Conservation (phyloP, 2,329 filamentous ascomycete genomes). For the Neodidymelliopsis sp. region DNA sequence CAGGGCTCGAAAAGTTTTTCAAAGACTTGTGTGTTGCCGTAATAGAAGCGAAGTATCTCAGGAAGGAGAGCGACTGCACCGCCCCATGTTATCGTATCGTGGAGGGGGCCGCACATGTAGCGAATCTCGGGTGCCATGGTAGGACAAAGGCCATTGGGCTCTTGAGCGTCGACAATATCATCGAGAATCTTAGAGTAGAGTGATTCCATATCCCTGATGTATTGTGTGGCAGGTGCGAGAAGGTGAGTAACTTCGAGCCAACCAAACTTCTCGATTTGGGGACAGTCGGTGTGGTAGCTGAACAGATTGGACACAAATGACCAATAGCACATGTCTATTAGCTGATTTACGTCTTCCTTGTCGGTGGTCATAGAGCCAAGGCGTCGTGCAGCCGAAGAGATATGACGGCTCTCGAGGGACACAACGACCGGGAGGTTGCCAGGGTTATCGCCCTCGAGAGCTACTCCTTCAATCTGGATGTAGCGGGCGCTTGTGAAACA, state of each 20-base stretch:
- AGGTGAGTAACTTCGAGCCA: slow-evolving; percentile 59
- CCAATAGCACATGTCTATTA: slow-evolving; percentile 57
- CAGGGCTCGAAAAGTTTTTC: slow-evolving; percentile 50
- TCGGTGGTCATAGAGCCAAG: slow-evolving; percentile 52
- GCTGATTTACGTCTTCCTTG: slow-evolving; percentile 52
- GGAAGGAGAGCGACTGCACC: slow-evolving; percentile 46
- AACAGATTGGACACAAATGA: slow-evolving; percentile 48
- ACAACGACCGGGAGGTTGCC: slow-evolving; percentile 43
- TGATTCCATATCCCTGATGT: slow-evolving; percentile 57
- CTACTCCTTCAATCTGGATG: slow-evolving; percentile 52
- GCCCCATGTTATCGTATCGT: slow-evolving; percentile 58
- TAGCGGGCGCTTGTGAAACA: slow-evolving; percentile 54
- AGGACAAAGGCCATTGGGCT: slow-evolving; percentile 54
- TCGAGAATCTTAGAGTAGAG: slow-evolving; percentile 58
- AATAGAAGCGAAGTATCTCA: slow-evolving; percentile 51
- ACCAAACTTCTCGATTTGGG: slow-evolving; percentile 54
- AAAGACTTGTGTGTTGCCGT: slow-evolving; percentile 50
- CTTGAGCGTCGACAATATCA: slow-evolving; percentile 57
- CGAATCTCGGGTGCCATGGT: slow-evolving; percentile 58
- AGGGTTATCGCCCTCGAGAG: slow-evolving; percentile 26
- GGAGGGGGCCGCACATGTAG: slow-evolving; percentile 59
- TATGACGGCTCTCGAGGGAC: slow-evolving; percentile 48
- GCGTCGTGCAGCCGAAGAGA: slow-evolving; percentile 50
- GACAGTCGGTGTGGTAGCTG: slow-evolving; percentile 55
- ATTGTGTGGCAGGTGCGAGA: slow-evolving; percentile 56